Evolutionary conservation across 345 rosid species (phyloP).

Genomic region (Rhizophora apiculata): DNA sequence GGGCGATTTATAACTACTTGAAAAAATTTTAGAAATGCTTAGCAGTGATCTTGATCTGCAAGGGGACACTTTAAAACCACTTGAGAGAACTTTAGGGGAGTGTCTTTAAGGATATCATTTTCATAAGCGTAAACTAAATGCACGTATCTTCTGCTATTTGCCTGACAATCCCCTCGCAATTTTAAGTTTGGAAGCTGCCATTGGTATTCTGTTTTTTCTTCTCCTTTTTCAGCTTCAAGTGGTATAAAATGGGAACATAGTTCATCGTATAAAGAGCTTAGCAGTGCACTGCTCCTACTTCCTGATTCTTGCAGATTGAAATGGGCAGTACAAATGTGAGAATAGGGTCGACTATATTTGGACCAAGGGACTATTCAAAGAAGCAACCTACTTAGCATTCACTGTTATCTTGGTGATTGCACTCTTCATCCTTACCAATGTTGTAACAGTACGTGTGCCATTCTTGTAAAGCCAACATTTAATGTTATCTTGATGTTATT

Average conservation of each 20-base stretch:
- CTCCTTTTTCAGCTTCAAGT: too few relatives aligned
- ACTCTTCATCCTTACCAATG: background rate
- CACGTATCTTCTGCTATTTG: background rate
- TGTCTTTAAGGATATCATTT: too few relatives aligned
- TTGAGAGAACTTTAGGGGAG: background rate
- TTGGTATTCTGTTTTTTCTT: too few relatives aligned
- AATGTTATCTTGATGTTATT: too few relatives aligned
- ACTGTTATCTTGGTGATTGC: background rate
- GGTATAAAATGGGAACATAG: too few relatives aligned
- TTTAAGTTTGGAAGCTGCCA: too few relatives aligned
- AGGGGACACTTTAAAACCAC: background rate
- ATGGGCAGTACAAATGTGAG: conserved; percentile 91
- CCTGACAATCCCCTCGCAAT: too few relatives aligned
- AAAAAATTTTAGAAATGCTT: too few relatives aligned
- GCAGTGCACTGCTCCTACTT: background rate
- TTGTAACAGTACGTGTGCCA: background rate
- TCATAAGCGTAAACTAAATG: background rate
- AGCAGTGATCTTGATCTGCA: background rate
- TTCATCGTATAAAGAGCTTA: background rate
- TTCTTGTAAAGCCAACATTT: background rate
- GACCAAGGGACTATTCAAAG: conserved; percentile 73
- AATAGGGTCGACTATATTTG: conserved; percentile 87
- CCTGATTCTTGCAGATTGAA: conserved; percentile 61
- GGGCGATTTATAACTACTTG: too few relatives aligned
- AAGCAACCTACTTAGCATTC: conserved; percentile 15